Base-by-base conservation (phyloP, 192 early-diverging fungal species). In the Entomortierella chlamydospora region DNA sequence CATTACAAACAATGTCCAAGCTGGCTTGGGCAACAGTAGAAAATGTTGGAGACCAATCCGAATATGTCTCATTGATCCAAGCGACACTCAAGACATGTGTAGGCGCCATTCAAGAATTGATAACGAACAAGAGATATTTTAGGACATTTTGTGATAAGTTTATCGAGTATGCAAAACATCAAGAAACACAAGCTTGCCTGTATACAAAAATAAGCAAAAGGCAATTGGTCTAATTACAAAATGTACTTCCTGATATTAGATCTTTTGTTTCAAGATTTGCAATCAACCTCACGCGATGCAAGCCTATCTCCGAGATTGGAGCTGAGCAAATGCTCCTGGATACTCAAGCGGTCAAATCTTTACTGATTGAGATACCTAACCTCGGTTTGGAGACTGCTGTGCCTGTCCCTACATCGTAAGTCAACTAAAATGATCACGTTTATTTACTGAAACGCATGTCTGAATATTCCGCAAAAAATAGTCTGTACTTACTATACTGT, bases 271-370 rank as follows among this genome's bases (percentile, higher is more conserved):
- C 83, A 1, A 87, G 88, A 42, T 94, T 92, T 70, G 72, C 90
- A 42, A 84, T 77, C 2, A 93, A 90, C 52, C 88, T 99, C 34
- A 89, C 85, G 26, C 81, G 84, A 22, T 97, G 95, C 77, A 88
- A 88, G 57, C 92, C 91, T 3, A 93, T 98, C 9, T 95, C 94
- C 1, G 96, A 97, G 84, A 90, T 96, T 50, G 98, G 97, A 26
- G 97, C 97, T 7, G 98, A 99, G 67, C 98, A 99, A 89, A 90
- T 98, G 83, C 84, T 99, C 2, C 81, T 99, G 15, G 98, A 99
- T 83, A 97, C 93, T 20, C 95, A 98, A 68, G 91, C 96, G 7
- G 82, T 99, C 34, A 98, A 97, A 68, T 93, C 93, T 0, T 83
- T 90, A 15, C 71, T 99, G 41, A 70, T 92, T 37, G 91, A 91